Conservation (phyloP, 805 yeast species). For the Lipomyces yamanashiensis region DNA sequence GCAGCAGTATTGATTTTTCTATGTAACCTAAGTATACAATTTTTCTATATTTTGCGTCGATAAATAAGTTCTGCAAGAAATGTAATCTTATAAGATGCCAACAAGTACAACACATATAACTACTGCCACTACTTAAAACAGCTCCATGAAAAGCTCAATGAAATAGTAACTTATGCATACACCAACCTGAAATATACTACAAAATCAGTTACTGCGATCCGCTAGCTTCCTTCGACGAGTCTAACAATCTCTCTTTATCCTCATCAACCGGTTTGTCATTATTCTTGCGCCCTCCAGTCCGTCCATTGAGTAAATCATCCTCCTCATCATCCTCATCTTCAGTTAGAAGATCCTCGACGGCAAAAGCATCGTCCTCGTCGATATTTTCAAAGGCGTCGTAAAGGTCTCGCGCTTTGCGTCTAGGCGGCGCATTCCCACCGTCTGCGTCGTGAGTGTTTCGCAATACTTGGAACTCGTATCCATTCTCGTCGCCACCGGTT, state of each 20-base stretch:
- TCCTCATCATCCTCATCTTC: constrained; percentile 32
- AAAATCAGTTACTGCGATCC: constrained; percentile 4
- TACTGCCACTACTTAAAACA: not conserved
- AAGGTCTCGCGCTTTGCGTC: constrained; percentile 34
- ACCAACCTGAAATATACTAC: not conserved
- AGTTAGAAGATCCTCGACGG: constrained; percentile 30
- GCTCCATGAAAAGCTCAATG: not conserved
- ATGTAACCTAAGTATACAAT: not conserved
- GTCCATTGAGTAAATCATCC: constrained; percentile 10
- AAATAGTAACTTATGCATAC: not conserved
- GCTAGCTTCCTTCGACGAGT: constrained; percentile 10
- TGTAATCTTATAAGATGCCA: not conserved
- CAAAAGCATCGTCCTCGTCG: constrained; percentile 35
- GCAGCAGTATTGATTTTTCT: not conserved
- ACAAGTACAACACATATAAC: not conserved
- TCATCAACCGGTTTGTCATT: constrained; percentile 5
- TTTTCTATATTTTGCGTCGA: not conserved
- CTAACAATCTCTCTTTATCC: constrained; percentile 19
- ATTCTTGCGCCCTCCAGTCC: constrained; percentile 11
- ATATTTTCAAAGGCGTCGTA: constrained; percentile 37
- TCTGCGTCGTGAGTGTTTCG: constrained; percentile 37
- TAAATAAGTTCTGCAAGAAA: not conserved
- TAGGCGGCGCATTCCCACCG: constrained; percentile 1
- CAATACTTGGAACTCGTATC: constrained; percentile 66
- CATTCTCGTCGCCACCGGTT: constrained; percentile 51